Conservation (phyloP, 2,329 filamentous ascomycete species). For the Triangularia setosa region DNA sequence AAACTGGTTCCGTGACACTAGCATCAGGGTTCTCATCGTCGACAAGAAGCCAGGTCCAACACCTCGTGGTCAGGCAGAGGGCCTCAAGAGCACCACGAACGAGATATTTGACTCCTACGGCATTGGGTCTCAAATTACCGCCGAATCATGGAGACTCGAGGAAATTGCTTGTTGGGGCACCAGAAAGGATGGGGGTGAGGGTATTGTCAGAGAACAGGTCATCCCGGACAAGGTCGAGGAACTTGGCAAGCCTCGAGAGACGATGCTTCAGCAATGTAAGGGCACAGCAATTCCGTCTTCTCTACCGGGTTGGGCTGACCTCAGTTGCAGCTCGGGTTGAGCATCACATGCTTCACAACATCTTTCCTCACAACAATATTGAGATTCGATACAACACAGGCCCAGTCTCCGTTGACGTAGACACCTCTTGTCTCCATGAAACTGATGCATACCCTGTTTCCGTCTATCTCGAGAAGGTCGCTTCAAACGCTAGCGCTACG, state of each 20-base stretch:
- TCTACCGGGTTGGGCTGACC: neutral
- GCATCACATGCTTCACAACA: conserved; percentile 17
- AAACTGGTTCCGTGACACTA: conserved; percentile 17
- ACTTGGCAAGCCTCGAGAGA: conserved; percentile 14
- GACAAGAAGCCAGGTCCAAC: conserved; percentile 17
- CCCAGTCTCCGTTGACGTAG: conserved; percentile 7
- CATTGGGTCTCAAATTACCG: conserved; percentile 9
- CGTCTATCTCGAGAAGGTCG: neutral
- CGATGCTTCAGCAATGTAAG: conserved; percentile 16
- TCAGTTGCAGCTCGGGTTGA: conserved; percentile 12
- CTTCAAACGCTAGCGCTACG: neutral
- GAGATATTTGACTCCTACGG: conserved; percentile 18
- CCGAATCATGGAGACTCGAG: conserved; percentile 19
- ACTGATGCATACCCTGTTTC: neutral
- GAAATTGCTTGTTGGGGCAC: conserved; percentile 18
- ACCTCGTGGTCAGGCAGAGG: conserved; percentile 16
- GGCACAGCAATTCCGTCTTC: neutral
- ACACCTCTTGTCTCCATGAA: neutral
- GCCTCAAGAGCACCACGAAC: conserved; percentile 18
- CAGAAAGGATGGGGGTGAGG: conserved; percentile 5
- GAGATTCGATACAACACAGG: conserved; percentile 7
- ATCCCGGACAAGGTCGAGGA: conserved; percentile 15
- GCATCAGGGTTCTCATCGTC: conserved; percentile 13
- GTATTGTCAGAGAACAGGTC: conserved; percentile 18
- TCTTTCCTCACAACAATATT: conserved; percentile 12